Percentiles rank a stretch among this genome's conserved stretches.
phyloP scores from a whole-genome alignment of 257 asterid genomes.

The Catharanthus roseus region DNA sequence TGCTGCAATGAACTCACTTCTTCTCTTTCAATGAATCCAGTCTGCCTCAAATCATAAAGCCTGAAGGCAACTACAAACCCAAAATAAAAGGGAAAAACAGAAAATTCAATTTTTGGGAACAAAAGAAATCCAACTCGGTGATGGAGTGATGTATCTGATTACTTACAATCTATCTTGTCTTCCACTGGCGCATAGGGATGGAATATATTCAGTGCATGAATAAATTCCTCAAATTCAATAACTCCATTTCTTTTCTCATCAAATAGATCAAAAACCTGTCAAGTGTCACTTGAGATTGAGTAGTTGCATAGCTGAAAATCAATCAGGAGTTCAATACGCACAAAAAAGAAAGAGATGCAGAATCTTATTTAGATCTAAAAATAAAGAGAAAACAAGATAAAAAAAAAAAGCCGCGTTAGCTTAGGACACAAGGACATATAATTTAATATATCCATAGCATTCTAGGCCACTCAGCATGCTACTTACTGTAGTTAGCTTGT shows the following conservation, averaged over 20 bases:
- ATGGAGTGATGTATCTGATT: background rate
- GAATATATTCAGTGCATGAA: slow-evolving; percentile 65
- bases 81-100: background rate
- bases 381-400: background rate
- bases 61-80: slow-evolving; percentile 39
- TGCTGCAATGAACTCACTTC: slow-evolving; percentile 28
- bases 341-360: background rate
- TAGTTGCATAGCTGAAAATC: background rate
- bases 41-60: slow-evolving; percentile 39
- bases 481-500: too few species aligned
- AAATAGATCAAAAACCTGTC: slow-evolving; percentile 72
- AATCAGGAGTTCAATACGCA: background rate
- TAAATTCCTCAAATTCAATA: slow-evolving; percentile 73
- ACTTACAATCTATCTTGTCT: slow-evolving; percentile 65
- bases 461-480: background rate
- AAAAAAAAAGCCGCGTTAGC: background rate
- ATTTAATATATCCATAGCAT: background rate
- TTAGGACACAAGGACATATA: background rate
- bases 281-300: background rate
- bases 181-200: slow-evolving; percentile 68
- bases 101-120: background rate
- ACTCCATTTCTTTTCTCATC: slow-evolving; percentile 80
- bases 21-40: slow-evolving; percentile 48
- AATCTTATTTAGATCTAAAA: too few species aligned
- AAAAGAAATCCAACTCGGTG: background rate